These are phyloP conservation scores for Neonothopanus nambi DNA, from an alignment of 1,284 basidiomycete genomes.

Conservation along the genomic window DNA sequence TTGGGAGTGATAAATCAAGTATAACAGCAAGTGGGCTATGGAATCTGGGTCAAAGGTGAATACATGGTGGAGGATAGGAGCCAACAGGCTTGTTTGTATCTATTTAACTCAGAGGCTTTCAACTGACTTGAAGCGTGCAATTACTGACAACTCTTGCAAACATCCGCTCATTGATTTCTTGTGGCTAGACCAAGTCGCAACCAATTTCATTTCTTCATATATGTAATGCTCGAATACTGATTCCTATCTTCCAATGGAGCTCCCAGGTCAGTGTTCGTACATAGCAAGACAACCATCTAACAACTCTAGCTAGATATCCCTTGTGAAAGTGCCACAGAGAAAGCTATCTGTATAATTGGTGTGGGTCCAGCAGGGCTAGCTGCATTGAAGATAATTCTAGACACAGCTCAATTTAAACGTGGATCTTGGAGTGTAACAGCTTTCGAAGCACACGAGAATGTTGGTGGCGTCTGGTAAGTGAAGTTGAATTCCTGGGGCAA, in stretches of 20 bases:
- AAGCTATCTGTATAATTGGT: conserved; percentile 66
- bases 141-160: no score
- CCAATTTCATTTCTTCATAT: no score
- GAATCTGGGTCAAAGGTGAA: no score
- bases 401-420: conserved; percentile 53
- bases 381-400: conserved; percentile 60
- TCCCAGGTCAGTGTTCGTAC: conserved; percentile 2
- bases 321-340: conserved; percentile 14
- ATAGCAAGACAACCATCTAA: not conserved
- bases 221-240: not conserved
- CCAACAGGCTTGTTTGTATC: no score
- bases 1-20: no score
- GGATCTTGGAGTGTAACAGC: conserved; percentile 58
- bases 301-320: not conserved
- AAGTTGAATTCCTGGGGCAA: not conserved
- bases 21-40: no score
- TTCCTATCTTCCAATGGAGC: conserved; percentile 2
- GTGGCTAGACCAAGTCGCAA: no score
- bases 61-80: no score
- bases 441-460: conserved; percentile 62
- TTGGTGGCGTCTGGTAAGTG: conserved; percentile 76
- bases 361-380: conserved; percentile 70
- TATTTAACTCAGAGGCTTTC: no score
- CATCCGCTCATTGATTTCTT: no score
- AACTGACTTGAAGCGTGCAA: no score